A percentile compares a stretch with the other conserved stretches of the same genome.
phyloP scores from a whole-genome alignment of 2,329 filamentous ascomycete species.

The Periglandula ipomoeae region DNA sequence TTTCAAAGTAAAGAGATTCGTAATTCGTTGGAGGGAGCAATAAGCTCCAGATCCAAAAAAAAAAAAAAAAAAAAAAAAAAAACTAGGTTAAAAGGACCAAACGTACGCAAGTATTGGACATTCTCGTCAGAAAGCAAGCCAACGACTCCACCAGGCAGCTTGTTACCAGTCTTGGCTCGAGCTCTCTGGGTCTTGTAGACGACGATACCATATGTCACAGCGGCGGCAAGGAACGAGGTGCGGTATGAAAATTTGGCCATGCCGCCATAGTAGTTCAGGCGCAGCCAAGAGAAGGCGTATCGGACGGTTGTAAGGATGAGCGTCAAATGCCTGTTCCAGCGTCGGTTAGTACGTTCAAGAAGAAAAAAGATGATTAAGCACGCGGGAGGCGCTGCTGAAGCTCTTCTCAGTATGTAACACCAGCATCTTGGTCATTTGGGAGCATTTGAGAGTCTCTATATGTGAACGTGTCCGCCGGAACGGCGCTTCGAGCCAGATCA shows the following conservation, averaged over 20 bases:
- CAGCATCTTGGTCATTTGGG: too few relatives aligned
- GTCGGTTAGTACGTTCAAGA: constrained; percentile 10
- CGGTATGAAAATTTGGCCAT: constrained; percentile 82
- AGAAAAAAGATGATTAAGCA: too few relatives aligned
- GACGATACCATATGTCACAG: constrained; percentile 91
- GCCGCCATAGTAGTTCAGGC: constrained; percentile 75
- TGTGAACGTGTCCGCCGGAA: background rate
- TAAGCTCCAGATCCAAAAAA: background rate
- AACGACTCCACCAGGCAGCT: constrained; percentile 48
- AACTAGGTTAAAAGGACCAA: too few relatives aligned
- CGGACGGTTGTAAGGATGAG: constrained; percentile 75
- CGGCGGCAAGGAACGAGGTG: constrained; percentile 79
- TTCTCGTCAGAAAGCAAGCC: constrained; percentile 82
- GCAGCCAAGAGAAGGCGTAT: constrained; percentile 78
- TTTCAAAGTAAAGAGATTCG: background rate
- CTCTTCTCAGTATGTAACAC: too few relatives aligned
- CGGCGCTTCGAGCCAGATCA: background rate
- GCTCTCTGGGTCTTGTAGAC: constrained; percentile 96
- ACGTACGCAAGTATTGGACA: constrained; percentile 88
- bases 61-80: too few relatives aligned
- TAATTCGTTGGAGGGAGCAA: too few relatives aligned
- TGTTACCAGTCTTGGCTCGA: constrained; percentile 64
- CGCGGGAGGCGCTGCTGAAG: too few relatives aligned
- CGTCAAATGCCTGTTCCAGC: constrained; percentile 61
- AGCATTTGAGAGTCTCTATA: too few relatives aligned